Evolutionary conservation across 192 early-diverging fungal genomes (phyloP).

Genomic region (Pilobolus umbonatus): DNA sequence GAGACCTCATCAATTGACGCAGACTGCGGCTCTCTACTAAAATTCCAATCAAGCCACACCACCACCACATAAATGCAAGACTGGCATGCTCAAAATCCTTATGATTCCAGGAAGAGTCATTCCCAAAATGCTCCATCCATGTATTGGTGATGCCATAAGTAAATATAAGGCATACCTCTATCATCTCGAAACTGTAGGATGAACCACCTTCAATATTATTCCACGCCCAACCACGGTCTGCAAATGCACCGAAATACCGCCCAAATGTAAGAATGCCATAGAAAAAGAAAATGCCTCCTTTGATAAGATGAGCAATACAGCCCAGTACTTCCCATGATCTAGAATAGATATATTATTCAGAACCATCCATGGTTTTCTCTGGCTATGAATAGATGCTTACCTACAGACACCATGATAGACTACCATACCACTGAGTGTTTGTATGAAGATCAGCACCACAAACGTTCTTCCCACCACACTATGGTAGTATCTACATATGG

Average conservation of each 20-base stretch:
- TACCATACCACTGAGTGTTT: slow-evolving; percentile 29
- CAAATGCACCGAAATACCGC: slow-evolving; percentile 36
- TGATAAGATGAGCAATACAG: slow-evolving; percentile 35
- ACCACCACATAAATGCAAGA: slow-evolving; percentile 41
- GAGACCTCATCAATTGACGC: slow-evolving; percentile 16
- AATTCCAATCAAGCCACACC: slow-evolving; percentile 31
- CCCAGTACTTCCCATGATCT: slow-evolving; percentile 31
- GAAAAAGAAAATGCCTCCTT: slow-evolving; percentile 36
- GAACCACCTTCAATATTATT: slow-evolving; percentile 23
- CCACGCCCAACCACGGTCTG: slow-evolving; percentile 35
- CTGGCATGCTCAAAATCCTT: slow-evolving; percentile 37
- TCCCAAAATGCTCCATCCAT: slow-evolving; percentile 38
- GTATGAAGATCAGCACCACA: slow-evolving; percentile 27
- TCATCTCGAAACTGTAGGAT: slow-evolving; percentile 34
- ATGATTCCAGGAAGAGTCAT: slow-evolving; percentile 28
- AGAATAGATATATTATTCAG: not conserved
- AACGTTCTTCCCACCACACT: slow-evolving; percentile 24
- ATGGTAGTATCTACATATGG: slow-evolving; percentile 20
- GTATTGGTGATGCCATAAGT: slow-evolving; percentile 37
- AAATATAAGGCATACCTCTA: slow-evolving; percentile 29
- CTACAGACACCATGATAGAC: slow-evolving; percentile 34
- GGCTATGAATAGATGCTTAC: too few species aligned
- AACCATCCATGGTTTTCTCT: not conserved
- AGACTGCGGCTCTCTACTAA: slow-evolving; percentile 29
- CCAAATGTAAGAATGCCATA: slow-evolving; percentile 33